These are phyloP conservation scores for Leishmania guyanensis DNA, from an alignment of 208 protist genomes.

Conservation along the genomic window DNA sequence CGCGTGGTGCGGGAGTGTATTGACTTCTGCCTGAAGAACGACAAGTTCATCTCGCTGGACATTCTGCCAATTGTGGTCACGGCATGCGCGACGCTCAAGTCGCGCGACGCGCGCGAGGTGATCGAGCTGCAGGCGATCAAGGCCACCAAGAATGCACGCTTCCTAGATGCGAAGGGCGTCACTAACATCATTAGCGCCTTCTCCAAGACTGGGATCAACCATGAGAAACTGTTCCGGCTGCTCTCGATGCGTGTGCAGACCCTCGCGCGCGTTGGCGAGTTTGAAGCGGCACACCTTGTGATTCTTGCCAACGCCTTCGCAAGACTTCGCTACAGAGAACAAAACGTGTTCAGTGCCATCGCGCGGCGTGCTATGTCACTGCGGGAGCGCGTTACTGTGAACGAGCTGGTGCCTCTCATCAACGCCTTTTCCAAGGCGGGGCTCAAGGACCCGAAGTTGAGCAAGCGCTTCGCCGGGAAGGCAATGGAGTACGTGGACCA, in stretches of 20 bases:
- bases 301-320: constrained; percentile 87
- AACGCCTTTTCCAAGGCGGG: constrained; percentile 84
- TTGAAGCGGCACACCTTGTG: constrained; percentile 87
- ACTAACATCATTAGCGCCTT: constrained; percentile 90
- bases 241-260: constrained; percentile 88
- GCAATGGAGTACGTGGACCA: constrained; percentile 93
- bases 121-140: constrained; percentile 92
- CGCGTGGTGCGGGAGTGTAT: constrained; percentile 91
- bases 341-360: constrained; percentile 82
- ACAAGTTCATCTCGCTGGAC: constrained; percentile 88
- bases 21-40: constrained; percentile 90
- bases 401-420: constrained; percentile 90
- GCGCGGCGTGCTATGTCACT: constrained; percentile 85
- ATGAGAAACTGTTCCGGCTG: constrained; percentile 81
- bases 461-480: constrained; percentile 89
- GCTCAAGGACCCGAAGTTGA: constrained; percentile 86
- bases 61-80: constrained; percentile 88
- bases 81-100: constrained; percentile 90
- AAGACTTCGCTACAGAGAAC: constrained; percentile 77
- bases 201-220: constrained; percentile 86
- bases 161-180: constrained; percentile 86
- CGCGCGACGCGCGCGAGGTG: constrained; percentile 89
- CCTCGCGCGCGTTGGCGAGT: constrained; percentile 87
- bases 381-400: constrained; percentile 88
- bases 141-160: constrained; percentile 81